Percentiles rank a stretch among this genome's conserved stretches.
phyloP scores from a whole-genome alignment of 2,329 filamentous ascomycete species.

The Penicillium sp. region DNA sequence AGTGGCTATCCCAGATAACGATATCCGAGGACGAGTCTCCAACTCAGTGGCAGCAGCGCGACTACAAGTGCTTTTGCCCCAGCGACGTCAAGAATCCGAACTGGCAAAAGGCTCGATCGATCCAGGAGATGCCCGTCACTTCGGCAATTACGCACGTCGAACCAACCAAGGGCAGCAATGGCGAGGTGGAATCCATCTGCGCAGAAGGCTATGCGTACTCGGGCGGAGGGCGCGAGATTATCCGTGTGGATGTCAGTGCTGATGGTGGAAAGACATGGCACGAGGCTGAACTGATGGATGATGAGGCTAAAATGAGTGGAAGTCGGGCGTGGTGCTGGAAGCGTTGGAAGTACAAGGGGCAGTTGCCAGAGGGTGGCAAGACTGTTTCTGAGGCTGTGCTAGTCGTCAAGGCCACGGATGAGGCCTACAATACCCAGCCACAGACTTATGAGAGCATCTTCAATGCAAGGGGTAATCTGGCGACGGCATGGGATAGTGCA shows the following conservation, averaged over 20 bases:
- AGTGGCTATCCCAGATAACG: conserved; percentile 67
- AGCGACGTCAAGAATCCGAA: conserved; percentile 59
- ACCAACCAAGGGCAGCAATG: neutral
- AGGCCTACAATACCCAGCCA: conserved; percentile 67
- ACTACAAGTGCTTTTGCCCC: conserved; percentile 70
- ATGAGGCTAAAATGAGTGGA: conserved; percentile 22
- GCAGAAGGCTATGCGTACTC: conserved; percentile 68
- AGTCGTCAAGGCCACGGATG: conserved; percentile 67
- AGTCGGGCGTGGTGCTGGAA: conserved; percentile 64
- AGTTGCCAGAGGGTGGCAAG: conserved; percentile 50
- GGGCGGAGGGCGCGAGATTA: conserved; percentile 65
- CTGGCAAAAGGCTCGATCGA: conserved; percentile 64
- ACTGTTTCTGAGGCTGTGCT: conserved; percentile 43
- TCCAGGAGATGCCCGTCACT: conserved; percentile 69
- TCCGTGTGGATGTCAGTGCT: conserved; percentile 67
- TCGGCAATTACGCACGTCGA: conserved; percentile 60
- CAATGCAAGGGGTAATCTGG: conserved; percentile 1
- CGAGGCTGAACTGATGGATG: conserved; percentile 49
- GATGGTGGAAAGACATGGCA: conserved; percentile 66
- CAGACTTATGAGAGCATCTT: conserved; percentile 1
- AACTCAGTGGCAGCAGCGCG: conserved; percentile 66
- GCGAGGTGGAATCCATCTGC: neutral
- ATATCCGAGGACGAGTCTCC: conserved; percentile 67
- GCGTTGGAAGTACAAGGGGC: conserved; percentile 56
- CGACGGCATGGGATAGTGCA: conserved; percentile 1